Conservation (phyloP, 257 asterid genomes). For the Solanum bukasovii region DNA sequence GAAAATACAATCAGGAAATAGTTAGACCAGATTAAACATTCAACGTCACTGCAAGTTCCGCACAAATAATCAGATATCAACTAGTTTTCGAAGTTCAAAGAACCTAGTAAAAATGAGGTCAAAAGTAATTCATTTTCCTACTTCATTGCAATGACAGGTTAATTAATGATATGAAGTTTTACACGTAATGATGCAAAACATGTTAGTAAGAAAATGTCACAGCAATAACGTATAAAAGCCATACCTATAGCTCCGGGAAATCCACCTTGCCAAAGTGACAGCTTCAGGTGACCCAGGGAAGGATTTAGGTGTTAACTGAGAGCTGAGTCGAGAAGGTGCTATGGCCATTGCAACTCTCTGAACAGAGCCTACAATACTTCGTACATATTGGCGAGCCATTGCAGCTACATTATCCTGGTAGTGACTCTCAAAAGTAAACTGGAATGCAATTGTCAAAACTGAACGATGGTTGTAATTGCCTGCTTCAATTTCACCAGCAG, state of each 20-base stretch:
- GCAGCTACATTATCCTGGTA: conserved; percentile 74
- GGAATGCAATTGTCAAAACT: conserved; percentile 85
- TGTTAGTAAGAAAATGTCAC: not conserved
- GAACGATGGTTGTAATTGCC: conserved; percentile 55
- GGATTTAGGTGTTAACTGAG: conserved; percentile 49
- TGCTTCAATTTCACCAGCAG: conserved; percentile 41
- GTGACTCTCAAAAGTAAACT: conserved; percentile 84
- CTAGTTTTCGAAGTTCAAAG: not conserved
- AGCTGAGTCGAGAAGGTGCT: conserved; percentile 57
- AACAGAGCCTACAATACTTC: conserved; percentile 74
- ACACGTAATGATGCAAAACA: not conserved
- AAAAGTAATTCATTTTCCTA: not conserved
- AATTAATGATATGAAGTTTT: not conserved
- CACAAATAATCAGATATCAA: not conserved
- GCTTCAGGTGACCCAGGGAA: conserved; percentile 81
- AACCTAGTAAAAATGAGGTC: not conserved
- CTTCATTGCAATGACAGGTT: not conserved
- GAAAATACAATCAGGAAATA: not conserved
- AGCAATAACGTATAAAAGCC: not conserved
- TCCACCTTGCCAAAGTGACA: conserved; percentile 61
- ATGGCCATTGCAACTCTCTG: conserved; percentile 89
- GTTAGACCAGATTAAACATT: not conserved
- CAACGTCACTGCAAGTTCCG: not conserved
- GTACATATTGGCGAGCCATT: conserved; percentile 91
- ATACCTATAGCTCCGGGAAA: conserved; percentile 77